These are phyloP conservation scores for Epithele typhae DNA, from an alignment of 768 basidiomycete genomes.

Conservation along the genomic window DNA sequence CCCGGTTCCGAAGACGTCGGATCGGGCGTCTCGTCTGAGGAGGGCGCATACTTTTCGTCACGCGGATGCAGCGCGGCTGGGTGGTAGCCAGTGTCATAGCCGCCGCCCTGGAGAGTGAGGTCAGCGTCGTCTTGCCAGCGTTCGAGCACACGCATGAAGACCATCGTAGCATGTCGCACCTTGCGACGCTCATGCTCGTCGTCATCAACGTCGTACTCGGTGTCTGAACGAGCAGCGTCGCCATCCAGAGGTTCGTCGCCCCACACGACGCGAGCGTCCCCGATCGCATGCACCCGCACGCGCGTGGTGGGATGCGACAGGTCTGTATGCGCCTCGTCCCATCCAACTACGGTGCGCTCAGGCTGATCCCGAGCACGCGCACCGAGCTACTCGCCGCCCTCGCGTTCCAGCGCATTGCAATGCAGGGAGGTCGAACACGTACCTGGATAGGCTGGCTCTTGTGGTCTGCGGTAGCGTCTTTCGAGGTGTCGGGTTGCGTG, in stretches of 20 bases:
- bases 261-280: conserved; percentile 15
- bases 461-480: neutral
- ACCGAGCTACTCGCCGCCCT: too few species aligned
- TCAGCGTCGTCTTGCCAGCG: neutral
- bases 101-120: conserved; percentile 14
- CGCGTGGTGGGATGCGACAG: conserved; percentile 13
- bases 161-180: too few species aligned
- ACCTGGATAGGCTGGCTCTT: neutral
- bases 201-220: neutral
- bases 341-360: too few species aligned
- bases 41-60: neutral
- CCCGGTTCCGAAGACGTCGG: too few species aligned
- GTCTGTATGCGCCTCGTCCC: too few species aligned
- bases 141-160: too few species aligned
- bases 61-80: conserved; percentile 21
- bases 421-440: neutral
- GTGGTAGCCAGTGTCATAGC: conserved; percentile 25
- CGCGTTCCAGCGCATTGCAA: too few species aligned
- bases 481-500: neutral
- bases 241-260: conserved; percentile 10
- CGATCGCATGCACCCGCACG: conserved; percentile 21
- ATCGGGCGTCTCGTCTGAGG: too few species aligned
- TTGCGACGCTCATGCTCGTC: neutral
- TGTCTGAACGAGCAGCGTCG: conserved; percentile 1
- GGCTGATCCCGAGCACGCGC: too few species aligned